Evolutionary conservation across 2,329 filamentous ascomycete genomes (phyloP).

Genomic region (Fonsecaea pedrosoi): DNA sequence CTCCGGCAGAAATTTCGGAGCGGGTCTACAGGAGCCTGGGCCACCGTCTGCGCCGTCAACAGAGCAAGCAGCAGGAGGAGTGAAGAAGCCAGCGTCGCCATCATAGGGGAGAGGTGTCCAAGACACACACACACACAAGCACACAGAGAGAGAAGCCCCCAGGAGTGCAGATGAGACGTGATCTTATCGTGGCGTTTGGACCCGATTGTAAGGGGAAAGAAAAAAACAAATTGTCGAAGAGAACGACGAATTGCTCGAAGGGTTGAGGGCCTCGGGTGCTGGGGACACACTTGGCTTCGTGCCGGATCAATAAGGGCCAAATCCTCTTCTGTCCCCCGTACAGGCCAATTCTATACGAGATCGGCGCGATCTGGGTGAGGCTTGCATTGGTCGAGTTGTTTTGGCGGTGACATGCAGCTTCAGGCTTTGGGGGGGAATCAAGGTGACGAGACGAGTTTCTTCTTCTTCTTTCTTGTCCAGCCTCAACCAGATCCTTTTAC

Average conservation of each 20-base stretch:
- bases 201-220: neutral
- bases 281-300: neutral
- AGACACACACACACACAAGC: neutral
- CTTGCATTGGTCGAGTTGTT: neutral
- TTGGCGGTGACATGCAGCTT: slow-evolving; percentile 1
- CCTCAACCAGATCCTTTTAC: neutral
- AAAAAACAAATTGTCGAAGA: neutral
- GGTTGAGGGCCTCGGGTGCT: neutral
- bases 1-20: slow-evolving; percentile 62
- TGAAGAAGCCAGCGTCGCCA: neutral
- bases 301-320: neutral
- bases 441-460: neutral
- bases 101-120: neutral
- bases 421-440: neutral
- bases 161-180: neutral
- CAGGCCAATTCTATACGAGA: neutral
- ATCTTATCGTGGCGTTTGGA: neutral
- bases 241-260: neutral
- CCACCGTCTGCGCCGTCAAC: slow-evolving; percentile 2
- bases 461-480: neutral
- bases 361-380: neutral
- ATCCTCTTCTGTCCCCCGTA: neutral
- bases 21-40: slow-evolving; percentile 51
- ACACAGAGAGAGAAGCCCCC: neutral
- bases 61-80: neutral